phyloP scores from a whole-genome alignment of 1,284 basidiomycete genomes.

The Naganishia sp. region DNA sequence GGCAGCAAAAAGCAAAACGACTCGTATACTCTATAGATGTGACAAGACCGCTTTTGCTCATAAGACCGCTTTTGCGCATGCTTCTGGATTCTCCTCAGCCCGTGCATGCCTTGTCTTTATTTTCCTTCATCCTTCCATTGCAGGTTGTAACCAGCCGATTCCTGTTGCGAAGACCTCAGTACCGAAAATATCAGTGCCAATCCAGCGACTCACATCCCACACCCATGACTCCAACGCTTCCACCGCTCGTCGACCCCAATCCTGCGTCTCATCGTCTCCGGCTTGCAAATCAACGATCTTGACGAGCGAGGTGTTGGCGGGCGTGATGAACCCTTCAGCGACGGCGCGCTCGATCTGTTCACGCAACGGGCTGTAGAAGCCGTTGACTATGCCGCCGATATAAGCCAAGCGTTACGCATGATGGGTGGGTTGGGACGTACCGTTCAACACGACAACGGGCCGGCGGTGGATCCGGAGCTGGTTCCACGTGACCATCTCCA shows the following conservation, averaged over 20 bases:
- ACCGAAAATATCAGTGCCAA: neutral
- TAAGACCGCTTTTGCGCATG: neutral
- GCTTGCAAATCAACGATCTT: slow-evolving; percentile 71
- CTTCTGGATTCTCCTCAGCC: neutral
- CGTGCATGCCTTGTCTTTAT: neutral
- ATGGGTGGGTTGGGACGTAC: slow-evolving; percentile 36
- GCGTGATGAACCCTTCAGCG: slow-evolving; percentile 72
- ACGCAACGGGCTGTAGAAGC: slow-evolving; percentile 77
- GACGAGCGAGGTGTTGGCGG: slow-evolving; percentile 63
- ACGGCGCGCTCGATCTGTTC: slow-evolving; percentile 68
- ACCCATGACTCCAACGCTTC: slow-evolving; percentile 67
- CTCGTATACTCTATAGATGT: neutral
- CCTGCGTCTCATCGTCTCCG: slow-evolving; percentile 58
- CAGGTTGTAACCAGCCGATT: slow-evolving; percentile 31
- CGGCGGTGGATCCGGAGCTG: slow-evolving; percentile 73
- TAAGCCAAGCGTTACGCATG: neutral
- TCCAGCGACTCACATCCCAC: slow-evolving; percentile 38
- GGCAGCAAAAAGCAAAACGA: neutral
- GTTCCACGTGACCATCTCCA: slow-evolving; percentile 87
- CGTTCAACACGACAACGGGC: slow-evolving; percentile 79
- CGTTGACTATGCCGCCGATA: slow-evolving; percentile 57
- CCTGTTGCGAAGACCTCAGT: slow-evolving; percentile 10
- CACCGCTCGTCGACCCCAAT: slow-evolving; percentile 72
- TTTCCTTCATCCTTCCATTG: slow-evolving; percentile 27
- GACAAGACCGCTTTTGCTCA: neutral